phyloP scores from a whole-genome alignment of 2,329 filamentous ascomycete genomes.

The Epichloe glyceriae region DNA sequence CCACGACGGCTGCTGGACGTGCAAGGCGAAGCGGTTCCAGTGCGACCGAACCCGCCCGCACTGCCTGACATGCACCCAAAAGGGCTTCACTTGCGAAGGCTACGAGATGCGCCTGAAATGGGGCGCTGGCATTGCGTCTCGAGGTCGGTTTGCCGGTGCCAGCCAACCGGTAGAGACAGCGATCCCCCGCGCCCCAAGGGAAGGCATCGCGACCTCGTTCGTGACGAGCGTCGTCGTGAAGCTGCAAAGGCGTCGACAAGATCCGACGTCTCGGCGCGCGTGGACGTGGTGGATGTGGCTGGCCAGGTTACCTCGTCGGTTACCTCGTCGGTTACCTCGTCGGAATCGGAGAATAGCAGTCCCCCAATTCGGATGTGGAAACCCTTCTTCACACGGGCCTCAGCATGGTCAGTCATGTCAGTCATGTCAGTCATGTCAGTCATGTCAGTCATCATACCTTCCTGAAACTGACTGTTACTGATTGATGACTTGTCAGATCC shows the following conservation, averaged over 20 bases:
- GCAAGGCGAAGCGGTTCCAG: slow-evolving; percentile 2
- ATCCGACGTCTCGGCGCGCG: not conserved
- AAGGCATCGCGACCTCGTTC: slow-evolving; percentile 2
- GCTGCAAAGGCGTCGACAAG: not conserved
- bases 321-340: not conserved
- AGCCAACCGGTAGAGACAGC: slow-evolving; percentile 1
- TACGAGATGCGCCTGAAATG: slow-evolving; percentile 5
- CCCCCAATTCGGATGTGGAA: not conserved
- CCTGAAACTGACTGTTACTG: no score
- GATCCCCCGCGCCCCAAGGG: not conserved
- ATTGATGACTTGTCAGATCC: not conserved
- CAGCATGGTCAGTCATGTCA: not conserved
- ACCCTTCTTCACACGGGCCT: not conserved
- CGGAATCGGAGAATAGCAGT: not conserved
- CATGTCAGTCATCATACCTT: no score
- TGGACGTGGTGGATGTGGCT: not conserved
- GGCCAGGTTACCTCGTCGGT: not conserved
- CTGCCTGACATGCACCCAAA: slow-evolving; percentile 1
- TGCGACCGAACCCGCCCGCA: slow-evolving; percentile 2
- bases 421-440: not conserved
- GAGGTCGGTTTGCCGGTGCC: slow-evolving; percentile 2
- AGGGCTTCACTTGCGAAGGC: slow-evolving; percentile 1
- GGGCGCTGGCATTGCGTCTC: slow-evolving; percentile 2
- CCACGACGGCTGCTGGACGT: slow-evolving; percentile 4
- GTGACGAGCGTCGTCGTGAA: slow-evolving; percentile 2